These are phyloP conservation scores for Gillenia trifoliata DNA, from an alignment of 306 rosid species.

Conservation along the genomic window DNA sequence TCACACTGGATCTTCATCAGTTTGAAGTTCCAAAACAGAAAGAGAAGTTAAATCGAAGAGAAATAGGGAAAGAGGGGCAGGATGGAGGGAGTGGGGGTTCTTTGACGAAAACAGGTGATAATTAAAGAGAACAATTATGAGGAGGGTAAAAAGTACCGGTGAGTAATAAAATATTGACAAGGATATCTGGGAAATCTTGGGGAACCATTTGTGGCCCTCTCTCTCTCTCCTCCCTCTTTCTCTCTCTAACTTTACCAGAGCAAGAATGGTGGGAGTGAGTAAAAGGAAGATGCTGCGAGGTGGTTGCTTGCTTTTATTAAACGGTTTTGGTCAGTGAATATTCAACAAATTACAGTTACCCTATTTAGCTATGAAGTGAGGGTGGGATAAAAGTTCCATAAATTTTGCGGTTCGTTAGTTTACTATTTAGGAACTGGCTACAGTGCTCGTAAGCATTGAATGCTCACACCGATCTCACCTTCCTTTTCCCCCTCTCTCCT, in stretches of 20 bases:
- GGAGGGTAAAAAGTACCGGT: neutral
- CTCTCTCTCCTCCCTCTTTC: neutral
- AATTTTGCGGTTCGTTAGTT: neutral
- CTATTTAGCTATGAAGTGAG: neutral
- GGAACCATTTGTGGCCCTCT: neutral
- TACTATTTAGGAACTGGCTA: no score
- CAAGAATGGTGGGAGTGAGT: neutral
- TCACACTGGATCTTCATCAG: slow-evolving; percentile 93
- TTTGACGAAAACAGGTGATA: neutral
- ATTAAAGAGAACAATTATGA: neutral
- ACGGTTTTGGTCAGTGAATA: neutral
- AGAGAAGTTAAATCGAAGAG: neutral
- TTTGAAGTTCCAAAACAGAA: neutral
- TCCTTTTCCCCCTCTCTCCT: no score
- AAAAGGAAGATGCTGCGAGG: neutral
- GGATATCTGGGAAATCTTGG: slow-evolving; percentile 1
- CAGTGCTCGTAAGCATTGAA: no score
- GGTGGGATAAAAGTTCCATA: neutral
- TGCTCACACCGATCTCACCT: no score
- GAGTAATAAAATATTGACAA: neutral
- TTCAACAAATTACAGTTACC: neutral
- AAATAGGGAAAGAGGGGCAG: neutral
- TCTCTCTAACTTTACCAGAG: neutral
- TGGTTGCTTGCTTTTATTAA: neutral
- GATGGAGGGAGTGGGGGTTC: neutral